Percentiles rank a stretch among this genome's conserved stretches.
These are phyloP conservation scores for Saturnispora gosingensis DNA, from an alignment of 805 yeast species.

Conservation along the genomic window DNA sequence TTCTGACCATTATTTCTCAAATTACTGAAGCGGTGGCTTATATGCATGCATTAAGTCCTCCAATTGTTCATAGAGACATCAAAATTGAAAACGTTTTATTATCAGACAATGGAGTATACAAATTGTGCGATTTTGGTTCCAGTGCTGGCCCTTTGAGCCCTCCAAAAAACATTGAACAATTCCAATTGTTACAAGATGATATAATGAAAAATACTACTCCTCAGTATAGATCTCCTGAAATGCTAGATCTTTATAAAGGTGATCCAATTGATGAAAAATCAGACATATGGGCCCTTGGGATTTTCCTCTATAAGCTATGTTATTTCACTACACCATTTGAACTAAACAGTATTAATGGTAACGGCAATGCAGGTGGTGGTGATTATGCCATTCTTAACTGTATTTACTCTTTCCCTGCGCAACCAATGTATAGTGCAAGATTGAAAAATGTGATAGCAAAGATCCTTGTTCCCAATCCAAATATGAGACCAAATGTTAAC, in stretches of 20 bases:
- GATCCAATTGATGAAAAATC: slow-evolving; percentile 73
- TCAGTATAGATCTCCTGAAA: slow-evolving; percentile 78
- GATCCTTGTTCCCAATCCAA: slow-evolving; percentile 56
- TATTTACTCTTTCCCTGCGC: slow-evolving; percentile 40
- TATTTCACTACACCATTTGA: slow-evolving; percentile 83
- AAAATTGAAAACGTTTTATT: slow-evolving; percentile 75
- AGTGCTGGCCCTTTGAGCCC: slow-evolving; percentile 57
- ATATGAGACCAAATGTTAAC: slow-evolving; percentile 62
- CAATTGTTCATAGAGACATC: slow-evolving; percentile 65
- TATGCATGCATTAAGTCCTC: slow-evolving; percentile 53
- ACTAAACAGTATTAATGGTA: slow-evolving; percentile 30
- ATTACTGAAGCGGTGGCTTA: slow-evolving; percentile 65
- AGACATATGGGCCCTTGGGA: slow-evolving; percentile 81
- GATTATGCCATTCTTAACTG: slow-evolving; percentile 58
- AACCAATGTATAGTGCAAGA: slow-evolving; percentile 51
- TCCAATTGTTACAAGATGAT: slow-evolving; percentile 53
- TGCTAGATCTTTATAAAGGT: slow-evolving; percentile 63
- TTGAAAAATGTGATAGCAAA: slow-evolving; percentile 56
- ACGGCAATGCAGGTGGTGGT: slow-evolving; percentile 33
- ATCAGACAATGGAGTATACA: slow-evolving; percentile 47
- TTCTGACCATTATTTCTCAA: slow-evolving; percentile 58
- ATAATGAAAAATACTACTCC: slow-evolving; percentile 76
- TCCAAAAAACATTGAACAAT: slow-evolving; percentile 54
- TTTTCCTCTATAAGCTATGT: slow-evolving; percentile 66
- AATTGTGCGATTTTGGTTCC: slow-evolving; percentile 78